Base-by-base conservation (phyloP, 768 basidiomycete species). In the Grammothele lineata region DNA sequence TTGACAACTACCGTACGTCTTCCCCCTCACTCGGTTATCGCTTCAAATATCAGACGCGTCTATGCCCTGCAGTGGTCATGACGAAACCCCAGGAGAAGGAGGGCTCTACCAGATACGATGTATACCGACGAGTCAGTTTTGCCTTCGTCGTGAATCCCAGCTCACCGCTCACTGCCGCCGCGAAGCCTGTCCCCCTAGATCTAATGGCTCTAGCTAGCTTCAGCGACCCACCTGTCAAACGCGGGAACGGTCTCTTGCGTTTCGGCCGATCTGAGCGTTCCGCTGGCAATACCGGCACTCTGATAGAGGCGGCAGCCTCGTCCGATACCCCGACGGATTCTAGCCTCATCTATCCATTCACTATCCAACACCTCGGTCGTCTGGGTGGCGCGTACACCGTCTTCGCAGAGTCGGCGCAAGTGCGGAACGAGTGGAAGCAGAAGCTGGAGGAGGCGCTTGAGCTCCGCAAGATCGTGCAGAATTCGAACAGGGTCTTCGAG, bases 401-500 rank as follows among this genome's bases (percentile, higher is more conserved):
- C 1, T 98, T 89, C 64, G 87, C 93, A 6, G 94, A 97, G 53
- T 80, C 84, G 0, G 67, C 77, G 3, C 81, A 85, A 33, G 78
- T 78, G 2, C 80, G 95, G 2, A 61, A 70, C 7, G 92, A 94
- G 49, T 99, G 96, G 96, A 85, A 90, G 64, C 72, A 80, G 57
- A 93, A 91, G 64, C 69, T 98, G 4, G 82, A 92, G 49, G 89
- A 95, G 63, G 93, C 94, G 14, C 79, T 92, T 41, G 87, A 83
- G 8, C 61, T 95, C 46, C 80, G 94, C 37, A 84, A 79, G 58
- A 83, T 87, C 26, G 91, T 93, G 23, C 87, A 94, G 61, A 93
- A 97, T 60, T 87, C 87, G 21, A 93, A 92, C 66, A 92, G 91
- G 71, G 91, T 91, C 14, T 96, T 97, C 56, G 93, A 97, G 68